Evolutionary conservation across 371 early-diverging fungal species (phyloP).

Genomic region (Mortierella polycephala): DNA sequence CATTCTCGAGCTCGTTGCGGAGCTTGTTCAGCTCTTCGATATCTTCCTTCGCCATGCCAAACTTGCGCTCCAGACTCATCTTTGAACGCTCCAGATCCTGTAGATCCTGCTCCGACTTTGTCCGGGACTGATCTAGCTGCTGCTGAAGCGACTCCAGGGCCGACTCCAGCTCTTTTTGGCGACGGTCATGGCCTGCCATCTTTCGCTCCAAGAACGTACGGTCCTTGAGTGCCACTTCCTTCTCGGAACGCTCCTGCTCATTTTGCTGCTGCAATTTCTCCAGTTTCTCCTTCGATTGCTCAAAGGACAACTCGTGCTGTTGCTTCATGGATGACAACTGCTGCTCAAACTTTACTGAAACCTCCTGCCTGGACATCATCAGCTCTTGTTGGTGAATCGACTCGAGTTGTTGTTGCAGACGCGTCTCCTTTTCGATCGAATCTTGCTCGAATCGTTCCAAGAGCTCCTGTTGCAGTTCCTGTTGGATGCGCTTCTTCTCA

Average conservation of each 20-base stretch:
- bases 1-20: constrained; percentile 41
- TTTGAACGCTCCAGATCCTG: constrained; percentile 44
- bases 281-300: constrained; percentile 32
- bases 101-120: constrained; percentile 45
- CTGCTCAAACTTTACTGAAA: constrained; percentile 23
- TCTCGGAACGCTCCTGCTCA: constrained; percentile 40
- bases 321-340: constrained; percentile 27
- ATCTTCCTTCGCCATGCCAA: constrained; percentile 42
- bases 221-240: constrained; percentile 49
- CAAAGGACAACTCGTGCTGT: constrained; percentile 18
- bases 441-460: constrained; percentile 21
- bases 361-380: constrained; percentile 26
- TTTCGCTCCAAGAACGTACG: constrained; percentile 40
- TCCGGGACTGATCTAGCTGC: constrained; percentile 34
- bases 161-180: constrained; percentile 42
- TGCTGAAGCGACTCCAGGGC: constrained; percentile 30
- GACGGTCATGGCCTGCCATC: constrained; percentile 50
- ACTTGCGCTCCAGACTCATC: constrained; percentile 46
- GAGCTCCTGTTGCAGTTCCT: constrained; percentile 24
- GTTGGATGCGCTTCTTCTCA: constrained; percentile 20
- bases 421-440: constrained; percentile 19
- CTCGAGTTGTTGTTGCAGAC: constrained; percentile 40
- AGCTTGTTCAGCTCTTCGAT: constrained; percentile 45
- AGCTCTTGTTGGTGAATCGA: constrained; percentile 48
- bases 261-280: constrained; percentile 32